Evolutionary conservation across 495 filamentous ascomycete species (phyloP).

Genomic region (Chaetomium fimeti): DNA sequence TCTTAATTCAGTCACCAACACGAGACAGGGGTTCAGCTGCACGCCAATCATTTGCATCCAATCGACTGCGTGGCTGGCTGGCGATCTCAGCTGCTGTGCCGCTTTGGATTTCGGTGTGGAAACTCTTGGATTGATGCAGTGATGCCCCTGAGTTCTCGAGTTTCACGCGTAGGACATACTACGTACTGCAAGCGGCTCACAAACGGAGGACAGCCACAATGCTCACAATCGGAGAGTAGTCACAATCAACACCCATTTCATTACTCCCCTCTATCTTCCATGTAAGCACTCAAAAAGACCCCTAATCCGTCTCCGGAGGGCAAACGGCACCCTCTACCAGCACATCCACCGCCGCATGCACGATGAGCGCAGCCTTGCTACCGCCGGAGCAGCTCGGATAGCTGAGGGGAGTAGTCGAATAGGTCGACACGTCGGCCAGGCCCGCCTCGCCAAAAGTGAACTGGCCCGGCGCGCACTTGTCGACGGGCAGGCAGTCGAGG

Average conservation of each 20-base stretch:
- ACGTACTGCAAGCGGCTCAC: too few species aligned
- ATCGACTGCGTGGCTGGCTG: too few species aligned
- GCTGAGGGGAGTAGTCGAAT: conserved; percentile 1
- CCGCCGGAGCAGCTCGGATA: conserved; percentile 22
- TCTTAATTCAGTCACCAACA: too few species aligned
- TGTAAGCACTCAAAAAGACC: neutral
- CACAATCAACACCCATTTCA: neutral
- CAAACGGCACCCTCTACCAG: neutral
- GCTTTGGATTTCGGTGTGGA: too few species aligned
- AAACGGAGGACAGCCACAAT: too few species aligned
- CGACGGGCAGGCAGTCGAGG: conserved; percentile 21
- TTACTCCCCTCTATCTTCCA: neutral
- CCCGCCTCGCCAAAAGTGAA: conserved; percentile 23
- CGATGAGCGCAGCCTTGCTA: conserved; percentile 18
- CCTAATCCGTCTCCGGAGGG: neutral
- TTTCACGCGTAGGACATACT: too few species aligned
- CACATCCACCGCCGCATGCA: conserved; percentile 20
- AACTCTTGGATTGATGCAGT: too few species aligned
- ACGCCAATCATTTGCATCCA: too few species aligned
- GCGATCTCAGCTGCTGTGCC: too few species aligned
- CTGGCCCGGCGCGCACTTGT: conserved; percentile 30
- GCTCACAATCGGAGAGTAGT: too few species aligned
- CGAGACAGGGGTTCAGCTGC: too few species aligned
- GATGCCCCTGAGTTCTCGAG: too few species aligned
- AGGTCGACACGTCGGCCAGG: conserved; percentile 10